Percentiles rank a stretch among this genome's conserved stretches.
Conservation (phyloP, 129 eudicot species). For the Ambrosia trifida region DNA sequence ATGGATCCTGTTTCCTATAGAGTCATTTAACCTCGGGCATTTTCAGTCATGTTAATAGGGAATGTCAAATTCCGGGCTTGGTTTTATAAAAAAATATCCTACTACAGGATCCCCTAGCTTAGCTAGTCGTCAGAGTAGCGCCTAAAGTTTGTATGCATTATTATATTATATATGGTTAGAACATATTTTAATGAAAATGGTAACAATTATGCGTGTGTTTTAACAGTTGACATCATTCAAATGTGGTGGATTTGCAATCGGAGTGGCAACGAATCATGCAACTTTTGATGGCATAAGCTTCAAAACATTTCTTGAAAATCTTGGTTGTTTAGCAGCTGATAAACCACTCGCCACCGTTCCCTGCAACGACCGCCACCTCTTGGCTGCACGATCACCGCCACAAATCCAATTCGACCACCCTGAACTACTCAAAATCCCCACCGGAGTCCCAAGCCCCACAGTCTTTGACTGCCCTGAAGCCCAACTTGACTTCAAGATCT, state of each 20-base stretch:
- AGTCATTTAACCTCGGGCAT: too few relatives aligned
- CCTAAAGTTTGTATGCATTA: too few relatives aligned
- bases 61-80: too few relatives aligned
- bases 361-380: conserved; percentile 68
- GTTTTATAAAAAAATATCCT: too few relatives aligned
- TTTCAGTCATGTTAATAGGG: too few relatives aligned
- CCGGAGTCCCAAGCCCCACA: conserved; percentile 34
- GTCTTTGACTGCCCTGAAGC: conserved; percentile 56
- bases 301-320: conserved; percentile 62
- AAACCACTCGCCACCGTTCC: conserved; percentile 52
- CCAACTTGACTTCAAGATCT: conserved; percentile 60
- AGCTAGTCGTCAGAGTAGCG: too few relatives aligned
- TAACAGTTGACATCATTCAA: conserved; percentile 75
- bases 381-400: conserved; percentile 85
- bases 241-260: conserved; percentile 88
- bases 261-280: conserved; percentile 66
- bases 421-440: conserved; percentile 58
- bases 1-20: too few relatives aligned
- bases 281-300: conserved; percentile 74
- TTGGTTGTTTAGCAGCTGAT: conserved; percentile 61
- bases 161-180: neutral
- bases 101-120: too few relatives aligned
- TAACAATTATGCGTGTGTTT: neutral
- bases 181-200: neutral
- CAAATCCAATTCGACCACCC: conserved; percentile 73